phyloP scores from a whole-genome alignment of 1,139 yeast species.

The Nematodospora anomalae region DNA sequence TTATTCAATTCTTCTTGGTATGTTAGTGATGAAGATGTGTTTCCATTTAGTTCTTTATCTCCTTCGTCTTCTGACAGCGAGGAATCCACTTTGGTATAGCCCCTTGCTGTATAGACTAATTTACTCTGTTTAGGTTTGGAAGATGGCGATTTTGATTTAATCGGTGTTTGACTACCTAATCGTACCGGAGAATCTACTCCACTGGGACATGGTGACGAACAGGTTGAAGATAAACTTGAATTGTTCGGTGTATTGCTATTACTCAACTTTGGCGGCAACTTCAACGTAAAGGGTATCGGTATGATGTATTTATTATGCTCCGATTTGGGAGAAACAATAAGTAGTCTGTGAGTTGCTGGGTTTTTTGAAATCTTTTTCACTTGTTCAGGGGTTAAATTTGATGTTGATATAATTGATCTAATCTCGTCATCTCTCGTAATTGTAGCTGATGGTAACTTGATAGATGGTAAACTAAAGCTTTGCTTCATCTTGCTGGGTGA shows the following conservation, averaged over 20 bases:
- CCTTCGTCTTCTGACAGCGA: constrained; percentile 26
- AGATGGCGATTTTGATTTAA: constrained; percentile 8
- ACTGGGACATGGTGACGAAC: constrained; percentile 12
- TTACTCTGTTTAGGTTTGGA: constrained; percentile 18
- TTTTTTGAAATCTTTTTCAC: constrained; percentile 35
- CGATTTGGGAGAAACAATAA: constrained; percentile 26
- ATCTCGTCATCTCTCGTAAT: constrained; percentile 22
- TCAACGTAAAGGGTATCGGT: constrained; percentile 46
- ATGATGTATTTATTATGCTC: constrained; percentile 34
- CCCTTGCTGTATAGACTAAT: constrained; percentile 38
- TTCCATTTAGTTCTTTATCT: not conserved
- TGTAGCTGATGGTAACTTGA: constrained; percentile 25
- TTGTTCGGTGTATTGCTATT: constrained; percentile 20
- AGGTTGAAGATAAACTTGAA: constrained; percentile 16
- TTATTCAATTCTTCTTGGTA: constrained; percentile 7
- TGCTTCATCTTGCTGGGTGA: constrained; percentile 31
- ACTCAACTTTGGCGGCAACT: constrained; percentile 45
- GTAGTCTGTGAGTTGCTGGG: constrained; percentile 39
- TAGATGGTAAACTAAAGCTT: constrained; percentile 27
- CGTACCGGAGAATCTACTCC: constrained; percentile 15
- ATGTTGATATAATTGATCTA: constrained; percentile 19
- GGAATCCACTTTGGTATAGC: constrained; percentile 37
- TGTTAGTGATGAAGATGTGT: not conserved
- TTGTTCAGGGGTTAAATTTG: constrained; percentile 24
- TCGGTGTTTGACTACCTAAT: constrained; percentile 2